Conservation (phyloP, 768 basidiomycete species). For the Naganishia vishniacii region DNA sequence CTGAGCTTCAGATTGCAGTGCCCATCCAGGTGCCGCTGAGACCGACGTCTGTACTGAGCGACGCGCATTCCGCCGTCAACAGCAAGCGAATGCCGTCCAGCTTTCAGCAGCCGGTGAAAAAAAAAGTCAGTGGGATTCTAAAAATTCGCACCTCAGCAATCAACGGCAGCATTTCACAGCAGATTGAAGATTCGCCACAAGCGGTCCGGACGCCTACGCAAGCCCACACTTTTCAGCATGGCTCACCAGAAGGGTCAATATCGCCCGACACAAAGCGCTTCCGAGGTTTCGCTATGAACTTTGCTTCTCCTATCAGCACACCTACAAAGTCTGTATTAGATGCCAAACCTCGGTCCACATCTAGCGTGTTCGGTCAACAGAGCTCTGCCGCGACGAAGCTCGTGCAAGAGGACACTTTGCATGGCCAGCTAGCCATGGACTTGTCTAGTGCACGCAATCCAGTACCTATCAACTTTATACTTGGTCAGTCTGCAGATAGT, state of each 20-base stretch:
- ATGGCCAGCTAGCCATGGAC: constrained; percentile 44
- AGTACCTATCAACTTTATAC: constrained; percentile 43
- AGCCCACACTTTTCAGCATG: background rate
- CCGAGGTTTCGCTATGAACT: background rate
- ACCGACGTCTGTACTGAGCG: background rate
- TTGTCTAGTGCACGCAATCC: constrained; percentile 40
- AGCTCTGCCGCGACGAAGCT: constrained; percentile 2
- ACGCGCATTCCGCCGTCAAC: background rate
- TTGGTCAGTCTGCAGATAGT: constrained; percentile 23
- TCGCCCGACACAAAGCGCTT: constrained; percentile 9
- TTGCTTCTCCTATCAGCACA: constrained; percentile 4
- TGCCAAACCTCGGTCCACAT: background rate
- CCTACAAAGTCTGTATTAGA: background rate
- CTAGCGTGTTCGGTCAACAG: background rate
- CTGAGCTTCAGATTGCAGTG: background rate
- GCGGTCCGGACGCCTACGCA: background rate
- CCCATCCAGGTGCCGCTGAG: background rate
- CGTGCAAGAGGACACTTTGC: constrained; percentile 32
- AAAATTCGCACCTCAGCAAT: background rate
- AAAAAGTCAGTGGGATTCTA: background rate
- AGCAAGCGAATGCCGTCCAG: background rate
- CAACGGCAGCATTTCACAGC: background rate
- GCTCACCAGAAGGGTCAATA: background rate
- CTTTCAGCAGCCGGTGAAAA: background rate
- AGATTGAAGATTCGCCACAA: background rate